phyloP scores from a whole-genome alignment of 805 yeast species.

The Metschnikowia borealis region DNA sequence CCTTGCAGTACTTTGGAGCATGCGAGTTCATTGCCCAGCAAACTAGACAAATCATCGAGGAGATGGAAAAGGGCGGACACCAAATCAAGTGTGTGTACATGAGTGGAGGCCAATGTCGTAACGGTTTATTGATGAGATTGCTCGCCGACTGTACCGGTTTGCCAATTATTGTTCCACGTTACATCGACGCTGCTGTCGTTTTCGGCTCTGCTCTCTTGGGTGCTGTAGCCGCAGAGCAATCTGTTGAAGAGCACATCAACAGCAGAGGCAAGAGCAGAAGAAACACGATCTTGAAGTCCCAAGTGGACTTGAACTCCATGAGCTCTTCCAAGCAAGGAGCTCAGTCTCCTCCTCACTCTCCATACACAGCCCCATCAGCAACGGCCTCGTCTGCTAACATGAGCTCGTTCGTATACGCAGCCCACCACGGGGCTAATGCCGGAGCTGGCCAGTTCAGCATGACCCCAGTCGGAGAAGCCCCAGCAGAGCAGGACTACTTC shows the following conservation, averaged over 20 bases:
- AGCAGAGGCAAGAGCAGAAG: slow-evolving; percentile 35
- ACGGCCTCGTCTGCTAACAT: slow-evolving; percentile 63
- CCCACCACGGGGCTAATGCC: slow-evolving; percentile 19
- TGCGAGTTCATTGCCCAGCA: slow-evolving; percentile 98
- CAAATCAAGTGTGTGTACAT: slow-evolving; percentile 69
- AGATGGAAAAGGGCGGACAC: slow-evolving; percentile 81
- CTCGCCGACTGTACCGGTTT: slow-evolving; percentile 90
- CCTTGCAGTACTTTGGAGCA: slow-evolving; percentile 83
- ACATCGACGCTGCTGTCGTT: slow-evolving; percentile 95
- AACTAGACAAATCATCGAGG: slow-evolving; percentile 89
- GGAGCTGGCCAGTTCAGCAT: slow-evolving; percentile 27
- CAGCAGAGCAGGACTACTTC: slow-evolving; percentile 34
- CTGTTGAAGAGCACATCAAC: slow-evolving; percentile 36
- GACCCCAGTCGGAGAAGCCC: slow-evolving; percentile 39
- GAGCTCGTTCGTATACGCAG: slow-evolving; percentile 44
- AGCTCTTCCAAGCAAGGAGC: slow-evolving; percentile 5
- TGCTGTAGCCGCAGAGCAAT: slow-evolving; percentile 82
- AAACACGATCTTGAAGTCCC: slow-evolving; percentile 31
- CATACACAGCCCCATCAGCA: slow-evolving; percentile 79
- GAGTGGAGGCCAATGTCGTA: slow-evolving; percentile 97
- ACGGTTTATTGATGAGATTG: slow-evolving; percentile 80
- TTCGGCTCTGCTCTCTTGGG: slow-evolving; percentile 94
- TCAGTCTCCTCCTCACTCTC: slow-evolving; percentile 45
- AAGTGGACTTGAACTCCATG: slow-evolving; percentile 24
- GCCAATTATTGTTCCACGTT: slow-evolving; percentile 89